These are phyloP conservation scores for Penicillium dipodomyicola DNA, from an alignment of 495 filamentous ascomycete species.

Conservation along the genomic window DNA sequence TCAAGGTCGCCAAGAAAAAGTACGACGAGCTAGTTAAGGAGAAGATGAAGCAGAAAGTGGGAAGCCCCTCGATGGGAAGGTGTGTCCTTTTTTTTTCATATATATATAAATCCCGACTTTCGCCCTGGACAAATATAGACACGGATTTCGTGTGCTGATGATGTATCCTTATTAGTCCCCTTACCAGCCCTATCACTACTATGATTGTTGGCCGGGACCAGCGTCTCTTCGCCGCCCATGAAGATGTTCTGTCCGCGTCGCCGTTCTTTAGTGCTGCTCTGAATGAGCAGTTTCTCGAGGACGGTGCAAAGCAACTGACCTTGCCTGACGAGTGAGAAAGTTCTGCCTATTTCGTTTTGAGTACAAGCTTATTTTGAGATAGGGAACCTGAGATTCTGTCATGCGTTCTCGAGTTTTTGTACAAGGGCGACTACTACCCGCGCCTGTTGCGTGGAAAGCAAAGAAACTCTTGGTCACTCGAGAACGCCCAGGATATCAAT, in stretches of 20 bases:
- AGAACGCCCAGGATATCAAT: constrained; percentile 51
- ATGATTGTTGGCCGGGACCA: constrained; percentile 75
- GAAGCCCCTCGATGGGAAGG: constrained; percentile 52
- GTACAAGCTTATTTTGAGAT: neutral
- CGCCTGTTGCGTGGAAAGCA: constrained; percentile 50
- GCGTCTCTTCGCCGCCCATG: constrained; percentile 73
- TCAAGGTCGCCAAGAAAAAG: constrained; percentile 68
- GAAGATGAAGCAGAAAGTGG: constrained; percentile 67
- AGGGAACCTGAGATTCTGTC: constrained; percentile 65
- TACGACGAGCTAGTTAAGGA: constrained; percentile 69
- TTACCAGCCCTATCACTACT: constrained; percentile 78
- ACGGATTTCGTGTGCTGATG: neutral
- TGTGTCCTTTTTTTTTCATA: constrained; percentile 26
- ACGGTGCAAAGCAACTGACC: constrained; percentile 52
- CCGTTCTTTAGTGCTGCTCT: constrained; percentile 57
- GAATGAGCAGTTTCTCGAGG: constrained; percentile 56
- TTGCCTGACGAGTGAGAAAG: constrained; percentile 56
- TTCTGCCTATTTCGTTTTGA: neutral
- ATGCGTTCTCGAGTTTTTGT: constrained; percentile 66
- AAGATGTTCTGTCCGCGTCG: constrained; percentile 61
- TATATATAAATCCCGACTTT: constrained; percentile 13
- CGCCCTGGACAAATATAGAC: neutral
- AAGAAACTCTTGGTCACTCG: constrained; percentile 64
- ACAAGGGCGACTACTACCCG: constrained; percentile 70
- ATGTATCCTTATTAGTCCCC: constrained; percentile 42